These are phyloP conservation scores for Leishmania tropica DNA, from an alignment of 208 protist genomes.

Conservation along the genomic window DNA sequence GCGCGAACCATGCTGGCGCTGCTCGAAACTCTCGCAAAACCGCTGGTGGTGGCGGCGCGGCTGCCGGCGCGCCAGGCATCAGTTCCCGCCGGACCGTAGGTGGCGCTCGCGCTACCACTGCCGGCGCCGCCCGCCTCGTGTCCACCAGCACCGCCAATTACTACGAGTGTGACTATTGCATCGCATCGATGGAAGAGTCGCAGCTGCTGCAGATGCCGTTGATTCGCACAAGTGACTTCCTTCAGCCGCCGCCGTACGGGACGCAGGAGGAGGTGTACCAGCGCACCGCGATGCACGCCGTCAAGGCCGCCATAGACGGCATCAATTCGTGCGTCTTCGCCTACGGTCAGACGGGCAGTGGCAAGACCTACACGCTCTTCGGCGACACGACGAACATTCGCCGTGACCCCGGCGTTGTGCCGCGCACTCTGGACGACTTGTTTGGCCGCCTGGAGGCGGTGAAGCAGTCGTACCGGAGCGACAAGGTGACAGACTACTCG, in stretches of 20 bases:
- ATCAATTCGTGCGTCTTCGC: constrained; percentile 60
- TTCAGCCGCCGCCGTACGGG: constrained; percentile 60
- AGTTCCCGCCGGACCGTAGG: constrained; percentile 15
- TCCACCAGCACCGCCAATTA: constrained; percentile 65
- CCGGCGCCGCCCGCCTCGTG: constrained; percentile 24
- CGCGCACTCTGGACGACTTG: constrained; percentile 66
- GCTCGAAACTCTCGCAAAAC: constrained; percentile 30
- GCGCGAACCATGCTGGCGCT: constrained; percentile 19
- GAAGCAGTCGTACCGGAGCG: constrained; percentile 28
- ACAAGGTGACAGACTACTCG: constrained; percentile 54
- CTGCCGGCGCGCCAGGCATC: constrained; percentile 15
- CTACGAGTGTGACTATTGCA: constrained; percentile 71
- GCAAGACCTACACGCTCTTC: constrained; percentile 44
- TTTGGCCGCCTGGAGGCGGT: constrained; percentile 63
- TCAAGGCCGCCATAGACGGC: constrained; percentile 78
- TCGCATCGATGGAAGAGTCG: constrained; percentile 65
- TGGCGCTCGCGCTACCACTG: constrained; percentile 8
- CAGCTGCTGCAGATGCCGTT: constrained; percentile 65
- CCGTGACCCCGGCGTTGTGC: constrained; percentile 74
- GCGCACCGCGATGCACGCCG: constrained; percentile 62
- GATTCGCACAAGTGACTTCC: constrained; percentile 65
- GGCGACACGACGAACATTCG: constrained; percentile 64
- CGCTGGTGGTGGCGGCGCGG: constrained; percentile 13
- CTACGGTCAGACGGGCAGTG: constrained; percentile 15
- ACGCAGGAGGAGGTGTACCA: constrained; percentile 82